Percentiles rank a stretch among this genome's conserved stretches.
Conservation (phyloP, 2,329 filamentous ascomycete species). For the Pseudopithomyces chartarum region DNA sequence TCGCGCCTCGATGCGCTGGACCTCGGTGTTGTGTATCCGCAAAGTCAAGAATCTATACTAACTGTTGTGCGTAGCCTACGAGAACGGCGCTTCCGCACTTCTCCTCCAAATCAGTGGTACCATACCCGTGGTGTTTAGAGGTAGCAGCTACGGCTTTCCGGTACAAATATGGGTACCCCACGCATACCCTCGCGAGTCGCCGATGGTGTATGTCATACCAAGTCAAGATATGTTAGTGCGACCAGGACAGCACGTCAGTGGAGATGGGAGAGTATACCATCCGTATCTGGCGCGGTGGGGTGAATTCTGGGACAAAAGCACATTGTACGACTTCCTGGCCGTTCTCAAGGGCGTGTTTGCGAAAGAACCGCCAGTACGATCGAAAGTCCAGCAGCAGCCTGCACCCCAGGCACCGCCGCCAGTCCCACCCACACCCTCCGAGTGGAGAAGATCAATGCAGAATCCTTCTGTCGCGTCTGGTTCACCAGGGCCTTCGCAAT, state of each 20-base stretch:
- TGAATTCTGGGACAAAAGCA: constrained; percentile 91
- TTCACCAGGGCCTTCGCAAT: constrained; percentile 32
- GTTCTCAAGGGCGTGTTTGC: constrained; percentile 87
- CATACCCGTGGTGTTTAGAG: constrained; percentile 88
- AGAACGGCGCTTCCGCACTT: constrained; percentile 83
- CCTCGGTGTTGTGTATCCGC: neutral
- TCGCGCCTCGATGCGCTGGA: too few relatives aligned
- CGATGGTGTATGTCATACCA: constrained; percentile 86
- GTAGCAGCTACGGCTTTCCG: constrained; percentile 87
- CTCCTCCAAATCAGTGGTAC: constrained; percentile 87
- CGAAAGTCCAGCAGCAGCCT: constrained; percentile 58
- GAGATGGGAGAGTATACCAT: constrained; percentile 92
- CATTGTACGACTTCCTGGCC: constrained; percentile 78
- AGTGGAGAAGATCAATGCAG: constrained; percentile 47
- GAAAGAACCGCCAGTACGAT: constrained; percentile 90
- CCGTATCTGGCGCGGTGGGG: constrained; percentile 91
- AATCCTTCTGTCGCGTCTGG: constrained; percentile 40
- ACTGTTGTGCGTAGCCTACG: constrained; percentile 68
- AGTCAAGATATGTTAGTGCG: constrained; percentile 87
- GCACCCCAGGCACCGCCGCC: constrained; percentile 40
- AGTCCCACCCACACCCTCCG: constrained; percentile 73
- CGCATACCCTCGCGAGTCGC: constrained; percentile 82
- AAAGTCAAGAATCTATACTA: constrained; percentile 15
- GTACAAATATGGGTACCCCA: constrained; percentile 93
- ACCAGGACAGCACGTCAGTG: constrained; percentile 92